Evolutionary conservation across 495 filamentous ascomycete species (phyloP), one percentile per base, ranked within the genome.

Genomic region (Penicillium bovifimosum): DNA sequence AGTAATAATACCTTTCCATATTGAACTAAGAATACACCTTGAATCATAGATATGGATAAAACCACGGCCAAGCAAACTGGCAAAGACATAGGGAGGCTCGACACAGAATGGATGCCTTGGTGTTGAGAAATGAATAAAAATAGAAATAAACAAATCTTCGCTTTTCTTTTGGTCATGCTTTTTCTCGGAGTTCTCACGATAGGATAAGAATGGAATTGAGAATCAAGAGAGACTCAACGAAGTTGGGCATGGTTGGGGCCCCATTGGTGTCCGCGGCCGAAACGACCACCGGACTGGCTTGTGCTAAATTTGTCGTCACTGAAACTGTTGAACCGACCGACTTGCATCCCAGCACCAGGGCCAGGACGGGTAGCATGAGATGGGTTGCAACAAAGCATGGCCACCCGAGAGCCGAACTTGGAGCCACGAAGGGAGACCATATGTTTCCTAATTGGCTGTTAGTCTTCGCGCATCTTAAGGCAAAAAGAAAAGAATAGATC

Each of bases 361-460:
- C 90, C 89, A 29, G 91, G 89, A 40, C 90, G 88, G 55, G 88
- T 95, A 32, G 86, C 78, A 56, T 87, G 80, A 26, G 87, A 86
- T 29, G 91, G 92, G 64, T 96, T 97, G 75, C 90, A 96, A 72
- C 95, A 97, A 51, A 97, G 87, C 90, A 97, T 96, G 42, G 92
- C 93, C 39, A 97, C 93, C 45, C 93, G 89, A 51, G 93, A 96
- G 50, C 93, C 93, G 68, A 96, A 98, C 66, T 98, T 98, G 57
- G 93, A 97, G 38, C 93, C 93, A 51, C 93, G 91, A 32, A 98
- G 84, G 53, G 95, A 97, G 24, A 98, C 93, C 93, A 98, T 98
- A 71, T 98, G 93, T 75, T 98, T 98, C 56, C 83, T 83, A 29
- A 55, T 16, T 40, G 32, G 31, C 20, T 24, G 27, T 53, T 18